Evolutionary conservation across 2,329 filamentous ascomycete genomes (phyloP).

Genomic region (Ophiosphaerella narmari): DNA sequence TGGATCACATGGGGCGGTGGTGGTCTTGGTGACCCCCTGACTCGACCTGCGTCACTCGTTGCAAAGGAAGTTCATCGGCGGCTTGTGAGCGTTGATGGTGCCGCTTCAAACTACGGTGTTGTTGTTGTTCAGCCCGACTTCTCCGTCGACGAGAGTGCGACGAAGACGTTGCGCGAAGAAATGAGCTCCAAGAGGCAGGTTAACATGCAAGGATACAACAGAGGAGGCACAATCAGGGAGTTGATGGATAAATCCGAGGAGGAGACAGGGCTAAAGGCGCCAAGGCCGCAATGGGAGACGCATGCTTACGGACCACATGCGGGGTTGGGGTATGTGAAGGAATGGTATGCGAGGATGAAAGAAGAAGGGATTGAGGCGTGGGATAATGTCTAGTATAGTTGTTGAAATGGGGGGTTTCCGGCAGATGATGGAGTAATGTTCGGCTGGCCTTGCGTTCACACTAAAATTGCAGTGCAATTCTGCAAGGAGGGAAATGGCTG

Average conservation of each 20-base stretch:
- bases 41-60: constrained; percentile 50
- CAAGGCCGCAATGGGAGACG: constrained; percentile 51
- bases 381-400: constrained; percentile 17
- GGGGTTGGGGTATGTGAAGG: constrained; percentile 49
- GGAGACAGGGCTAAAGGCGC: constrained; percentile 52
- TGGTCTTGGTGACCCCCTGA: constrained; percentile 54
- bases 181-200: constrained; percentile 30
- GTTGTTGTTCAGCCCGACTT: constrained; percentile 49
- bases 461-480: no score
- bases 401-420: no score
- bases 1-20: constrained; percentile 58
- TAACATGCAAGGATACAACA: constrained; percentile 32
- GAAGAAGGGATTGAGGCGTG: constrained; percentile 27
- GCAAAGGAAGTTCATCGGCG: constrained; percentile 53
- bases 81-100: constrained; percentile 52
- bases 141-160: constrained; percentile 45
- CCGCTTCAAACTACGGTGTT: constrained; percentile 52
- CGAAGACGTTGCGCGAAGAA: constrained; percentile 39
- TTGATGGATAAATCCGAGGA: constrained; percentile 43
- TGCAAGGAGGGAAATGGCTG: no score
- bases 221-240: constrained; percentile 50
- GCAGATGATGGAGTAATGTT: no score
- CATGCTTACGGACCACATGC: constrained; percentile 54
- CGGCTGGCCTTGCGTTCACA: no score
- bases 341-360: constrained; percentile 50